These are phyloP conservation scores for Cryptosporidium meleagridis DNA, from an alignment of 169 alveolate species.

Conservation along the genomic window DNA sequence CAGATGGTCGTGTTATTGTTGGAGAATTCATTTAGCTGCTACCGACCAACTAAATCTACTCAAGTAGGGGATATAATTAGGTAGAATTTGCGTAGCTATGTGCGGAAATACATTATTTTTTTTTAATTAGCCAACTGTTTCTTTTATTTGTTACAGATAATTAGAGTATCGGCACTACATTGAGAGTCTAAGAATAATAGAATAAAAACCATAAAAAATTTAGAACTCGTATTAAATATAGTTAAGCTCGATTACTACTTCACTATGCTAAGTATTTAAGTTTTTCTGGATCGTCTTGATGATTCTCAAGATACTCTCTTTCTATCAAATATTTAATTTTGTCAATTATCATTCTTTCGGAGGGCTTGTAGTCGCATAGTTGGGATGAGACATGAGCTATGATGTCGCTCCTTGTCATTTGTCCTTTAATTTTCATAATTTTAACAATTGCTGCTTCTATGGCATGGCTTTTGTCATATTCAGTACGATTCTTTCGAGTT, in stretches of 20 bases:
- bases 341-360: not conserved
- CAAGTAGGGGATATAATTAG: not conserved
- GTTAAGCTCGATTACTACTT: not conserved
- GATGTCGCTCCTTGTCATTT: slow-evolving; percentile 66
- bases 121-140: not conserved
- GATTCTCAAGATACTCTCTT: slow-evolving; percentile 43
- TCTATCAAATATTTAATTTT: slow-evolving; percentile 37
- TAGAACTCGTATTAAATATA: too few species aligned
- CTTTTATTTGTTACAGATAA: not conserved
- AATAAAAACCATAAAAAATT: not conserved
- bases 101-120: not conserved
- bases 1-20: slow-evolving; percentile 46
- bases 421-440: slow-evolving; percentile 89
- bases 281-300: slow-evolving; percentile 36
- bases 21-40: slow-evolving; percentile 38
- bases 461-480: slow-evolving; percentile 90
- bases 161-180: not conserved
- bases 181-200: too few species aligned
- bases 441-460: slow-evolving; percentile 93
- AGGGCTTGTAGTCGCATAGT: not conserved
- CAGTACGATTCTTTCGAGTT: slow-evolving; percentile 75
- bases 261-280: slow-evolving; percentile 4
- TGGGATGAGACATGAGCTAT: slow-evolving; percentile 76
- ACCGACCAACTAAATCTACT: not conserved
- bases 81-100: not conserved